Percentiles rank a stretch among this genome's conserved stretches.
Evolutionary conservation across 768 basidiomycete genomes (phyloP).

Genomic region (Suillus discolor): DNA sequence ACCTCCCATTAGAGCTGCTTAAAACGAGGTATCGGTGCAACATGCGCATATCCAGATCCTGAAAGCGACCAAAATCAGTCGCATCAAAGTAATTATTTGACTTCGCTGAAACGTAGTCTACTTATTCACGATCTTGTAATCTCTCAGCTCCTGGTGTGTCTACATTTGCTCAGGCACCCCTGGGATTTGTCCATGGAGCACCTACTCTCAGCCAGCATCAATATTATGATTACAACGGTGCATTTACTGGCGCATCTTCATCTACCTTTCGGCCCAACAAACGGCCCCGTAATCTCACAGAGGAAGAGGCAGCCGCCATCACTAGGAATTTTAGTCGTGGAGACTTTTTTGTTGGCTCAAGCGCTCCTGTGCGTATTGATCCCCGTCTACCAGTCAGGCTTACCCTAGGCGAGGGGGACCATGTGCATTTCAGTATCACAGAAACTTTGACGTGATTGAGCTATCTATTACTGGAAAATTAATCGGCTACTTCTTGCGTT

Average conservation of each 20-base stretch:
- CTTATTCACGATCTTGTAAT: slow-evolving; percentile 14
- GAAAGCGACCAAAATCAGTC: slow-evolving; percentile 51
- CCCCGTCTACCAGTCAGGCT: slow-evolving; percentile 78
- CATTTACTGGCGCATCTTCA: slow-evolving; percentile 68
- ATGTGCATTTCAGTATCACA: slow-evolving; percentile 68
- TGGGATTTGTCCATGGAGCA: slow-evolving; percentile 39
- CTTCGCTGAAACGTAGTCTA: slow-evolving; percentile 11
- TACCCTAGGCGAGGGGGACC: slow-evolving; percentile 80
- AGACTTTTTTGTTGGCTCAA: slow-evolving; percentile 80
- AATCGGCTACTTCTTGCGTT: slow-evolving; percentile 20
- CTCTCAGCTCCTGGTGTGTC: slow-evolving; percentile 36
- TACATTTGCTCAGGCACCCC: slow-evolving; percentile 39
- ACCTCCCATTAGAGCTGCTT: slow-evolving; percentile 63
- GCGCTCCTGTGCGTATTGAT: slow-evolving; percentile 82
- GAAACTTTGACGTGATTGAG: slow-evolving; percentile 43
- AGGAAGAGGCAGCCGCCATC: slow-evolving; percentile 83
- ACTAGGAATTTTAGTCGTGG: slow-evolving; percentile 81
- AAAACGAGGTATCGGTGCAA: slow-evolving; percentile 72
- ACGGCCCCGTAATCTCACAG: slow-evolving; percentile 77
- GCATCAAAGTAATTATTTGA: slow-evolving; percentile 27
- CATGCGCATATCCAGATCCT: slow-evolving; percentile 80
- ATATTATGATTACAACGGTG: slow-evolving; percentile 79
- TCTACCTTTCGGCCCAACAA: slow-evolving; percentile 82
- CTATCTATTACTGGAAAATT: slow-evolving; percentile 12
- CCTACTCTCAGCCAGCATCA: slow-evolving; percentile 57